Evolutionary conservation across 78 protist species (phyloP).

Genomic region (Dictyostelium discoideum): dicty_2.7 NC_007088.5:270001-270500

Average conservation of each 20-base stretch:
- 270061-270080: neutral
- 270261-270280: neutral
- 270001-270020: no score
- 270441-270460: neutral
- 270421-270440: neutral
- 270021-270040: no score
- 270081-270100: neutral
- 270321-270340: neutral
- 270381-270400: neutral
- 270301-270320: neutral
- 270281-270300: neutral
- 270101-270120: constrained; percentile 18
- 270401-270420: neutral
- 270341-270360: neutral
- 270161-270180: neutral
- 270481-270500: neutral
- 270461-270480: neutral
- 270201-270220: neutral
- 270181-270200: constrained; percentile 1
- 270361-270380: neutral
- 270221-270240: constrained; percentile 48
- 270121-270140: neutral
- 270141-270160: neutral
- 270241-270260: neutral
- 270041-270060: neutral